A percentile compares a stretch with the other conserved stretches of the same genome.
phyloP scores from a whole-genome alignment of 306 rosid genomes.

The Vigna radiata region DNA sequence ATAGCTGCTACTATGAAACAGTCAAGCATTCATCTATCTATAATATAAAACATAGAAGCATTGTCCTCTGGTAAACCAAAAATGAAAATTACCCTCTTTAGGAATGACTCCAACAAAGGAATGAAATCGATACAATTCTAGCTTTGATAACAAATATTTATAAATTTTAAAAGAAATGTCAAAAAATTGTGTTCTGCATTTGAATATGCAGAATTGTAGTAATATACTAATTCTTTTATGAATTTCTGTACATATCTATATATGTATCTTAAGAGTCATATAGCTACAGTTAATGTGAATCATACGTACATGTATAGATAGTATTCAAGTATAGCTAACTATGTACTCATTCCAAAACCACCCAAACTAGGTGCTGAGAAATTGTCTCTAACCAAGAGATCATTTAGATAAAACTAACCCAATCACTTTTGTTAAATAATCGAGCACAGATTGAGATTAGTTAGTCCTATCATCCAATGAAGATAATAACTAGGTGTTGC shows the following conservation, averaged over 20 bases:
- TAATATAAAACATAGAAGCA: neutral
- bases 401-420: neutral
- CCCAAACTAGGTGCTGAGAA: neutral
- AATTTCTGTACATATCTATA: too few species aligned
- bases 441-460: neutral
- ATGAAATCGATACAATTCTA: too few species aligned
- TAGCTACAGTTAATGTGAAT: neutral
- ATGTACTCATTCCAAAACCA: neutral
- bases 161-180: too few species aligned
- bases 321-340: neutral
- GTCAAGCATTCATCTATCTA: too few species aligned
- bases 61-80: neutral
- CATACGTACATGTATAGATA: neutral
- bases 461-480: constrained; percentile 1
- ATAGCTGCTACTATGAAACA: neutral
- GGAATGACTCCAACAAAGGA: too few species aligned
- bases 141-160: too few species aligned
- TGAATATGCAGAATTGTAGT: too few species aligned
- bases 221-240: too few species aligned
- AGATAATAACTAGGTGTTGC: neutral
- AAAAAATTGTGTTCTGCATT: too few species aligned
- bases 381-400: neutral
- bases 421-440: neutral
- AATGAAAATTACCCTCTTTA: too few species aligned
- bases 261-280: neutral